Evolutionary conservation across 805 yeast species (phyloP), one percentile per base, ranked within the genome.

Genomic region (Ogataea minuta): DNA sequence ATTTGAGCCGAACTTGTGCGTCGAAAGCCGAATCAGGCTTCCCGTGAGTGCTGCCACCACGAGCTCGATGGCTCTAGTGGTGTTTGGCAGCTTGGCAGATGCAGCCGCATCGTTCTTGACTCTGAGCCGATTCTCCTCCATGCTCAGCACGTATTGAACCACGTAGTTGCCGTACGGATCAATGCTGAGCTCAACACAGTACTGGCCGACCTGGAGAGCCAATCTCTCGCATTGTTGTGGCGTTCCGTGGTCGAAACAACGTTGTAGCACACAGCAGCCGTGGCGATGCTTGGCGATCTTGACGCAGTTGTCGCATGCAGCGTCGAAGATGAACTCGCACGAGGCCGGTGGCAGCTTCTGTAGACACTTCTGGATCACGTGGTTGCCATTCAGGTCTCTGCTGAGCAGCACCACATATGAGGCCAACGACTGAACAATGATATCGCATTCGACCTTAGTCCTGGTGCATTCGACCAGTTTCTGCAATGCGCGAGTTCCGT

Each of bases 81-180:
- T 59, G 38, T 60, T 55, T 15, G 65, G 60, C 38, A 56, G 48
- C 24, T 48, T 48, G 16, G 48, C 23, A 6, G 45, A 29, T 2
- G 60, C 42, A 9, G 26, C 38, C n/a, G 54, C 50, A 41, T 53
- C 59, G 42, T 52, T 57, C 37, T 51, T 54, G 21, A 52, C 46
- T 35, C 63, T 55, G 30, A 60, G 44, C 38, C 66, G 53, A 34
- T 56, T 54, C 44, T 61, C 66, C 49, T 61, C 66, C 63, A 61
- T 61, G 32, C 59, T 59, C 47, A 85, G 68, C 15, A 93, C 95
- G 56, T 93, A 91, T 64, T 93, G 99, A 36, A 93, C 89, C 35
- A 93, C 98, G 62, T 93, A 93, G 62, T 93, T 93, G 24, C 99
- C 99, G 66, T 85, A 93, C 10, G 97, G 97, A 63, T 93, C 97